Base-by-base conservation (phyloP, 352 stramenopile genomes). In the Phytophthora palmivora region DNA sequence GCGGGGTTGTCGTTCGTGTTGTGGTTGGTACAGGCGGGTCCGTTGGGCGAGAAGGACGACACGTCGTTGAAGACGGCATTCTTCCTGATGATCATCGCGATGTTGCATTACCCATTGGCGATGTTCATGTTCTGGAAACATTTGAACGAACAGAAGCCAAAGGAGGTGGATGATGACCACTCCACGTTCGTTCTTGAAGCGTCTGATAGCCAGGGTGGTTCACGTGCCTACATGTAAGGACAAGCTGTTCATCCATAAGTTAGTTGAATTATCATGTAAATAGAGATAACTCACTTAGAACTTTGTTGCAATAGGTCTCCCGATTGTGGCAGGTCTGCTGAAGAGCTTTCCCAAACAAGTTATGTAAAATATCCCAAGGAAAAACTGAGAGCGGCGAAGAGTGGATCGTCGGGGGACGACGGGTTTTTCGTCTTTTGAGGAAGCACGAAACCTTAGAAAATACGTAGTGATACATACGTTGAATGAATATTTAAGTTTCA, bases 41-140 rank as follows among this genome's bases (percentile, higher is more conserved):
- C n/a, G n/a, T n/a, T n/a, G n/a, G n/a, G n/a, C n/a, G n/a, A n/a
- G n/a, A n/a, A n/a, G n/a, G n/a, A n/a, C n/a, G n/a, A n/a, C n/a
- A n/a, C n/a, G n/a, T n/a, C n/a, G n/a, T n/a, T n/a, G n/a, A n/a
- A n/a, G n/a, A n/a, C n/a, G n/a, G n/a, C n/a, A n/a, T n/a, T n/a
- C n/a, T n/a, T n/a, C n/a, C n/a, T n/a, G n/a, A n/a, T n/a, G n/a
- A n/a, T n/a, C n/a, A n/a, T n/a, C n/a, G n/a, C n/a, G n/a, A n/a
- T n/a, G n/a, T n/a, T n/a, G n/a, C n/a, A n/a, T n/a, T n/a, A n/a
- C n/a, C n/a, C n/a, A n/a, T n/a, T n/a, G n/a, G 24, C 24, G 24
- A 45, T 64, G 16, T 51, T 60, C 15, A 55, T 67, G 6, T 63
- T 72, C 6, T 28, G 24, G 24, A 28, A 56, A 36, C 68, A 80